Base-by-base conservation (phyloP, 2,329 filamentous ascomycete species). In the Albifimbria verrucaria region DNA sequence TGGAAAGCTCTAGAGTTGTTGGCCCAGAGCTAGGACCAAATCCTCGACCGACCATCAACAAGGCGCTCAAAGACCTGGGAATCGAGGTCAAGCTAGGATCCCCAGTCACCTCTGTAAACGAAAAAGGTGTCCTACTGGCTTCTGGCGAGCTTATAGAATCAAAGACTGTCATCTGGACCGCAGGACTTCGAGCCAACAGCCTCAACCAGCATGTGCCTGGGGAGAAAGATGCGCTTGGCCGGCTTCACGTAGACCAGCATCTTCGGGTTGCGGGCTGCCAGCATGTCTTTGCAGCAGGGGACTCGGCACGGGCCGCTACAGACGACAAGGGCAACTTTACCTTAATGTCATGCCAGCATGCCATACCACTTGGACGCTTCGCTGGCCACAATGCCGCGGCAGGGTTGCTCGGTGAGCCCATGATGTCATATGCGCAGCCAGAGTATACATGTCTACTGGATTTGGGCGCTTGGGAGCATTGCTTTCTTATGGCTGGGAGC, bases 341-440 rank as follows among this genome's bases (percentile, higher is more conserved):
- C 2, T 28, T 71, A 45, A 72, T 72, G 70, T 70, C 64, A 2
- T 73, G 71, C 53, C 71, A 73, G 55, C 71, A 73, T 50, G 71
- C 71, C 3, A 53, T 68, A 25, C 51, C 54, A 2, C 61, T 73
- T 4, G 71, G 71, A 10, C 68, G 70, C 2, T 48, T 63, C 2
- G 57, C 66, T 0, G 66, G 68, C 1, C 51, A 71, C 49, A 70
- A 70, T 52, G 65, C 64, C 1, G 65, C 66, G 2, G 66, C 67
- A 2, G 65, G 68, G 45, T 54, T 73, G 2, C 62, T 73, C 1
- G 58, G 54, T 1, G 32, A 62, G 12, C 49, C 59, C 0, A 47
- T 54, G 7, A 45, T 60, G 3, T 48, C 55, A 0, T 73, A 72
- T 52, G 42, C 53, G 1, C 69, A 73, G 56, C 45, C 57, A 1